These are phyloP conservation scores for Micromonas pusilla DNA, from an alignment of 139 green algal species.

Conservation along the genomic window DNA sequence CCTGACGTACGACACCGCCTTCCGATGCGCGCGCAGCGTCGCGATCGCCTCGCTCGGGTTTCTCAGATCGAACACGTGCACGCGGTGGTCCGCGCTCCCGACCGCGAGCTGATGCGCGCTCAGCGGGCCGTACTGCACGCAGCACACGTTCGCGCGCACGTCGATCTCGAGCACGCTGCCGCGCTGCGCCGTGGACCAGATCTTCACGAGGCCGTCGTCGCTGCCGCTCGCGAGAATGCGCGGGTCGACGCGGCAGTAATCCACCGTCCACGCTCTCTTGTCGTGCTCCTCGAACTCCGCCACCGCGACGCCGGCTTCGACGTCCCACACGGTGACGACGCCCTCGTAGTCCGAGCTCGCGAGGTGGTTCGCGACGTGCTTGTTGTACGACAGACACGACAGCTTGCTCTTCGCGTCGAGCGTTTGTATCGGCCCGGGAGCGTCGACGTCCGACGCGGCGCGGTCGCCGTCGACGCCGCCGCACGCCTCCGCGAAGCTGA, in stretches of 20 bases:
- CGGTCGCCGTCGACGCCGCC: not conserved
- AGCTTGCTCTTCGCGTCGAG: slow-evolving; percentile 64
- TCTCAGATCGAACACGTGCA: slow-evolving; percentile 75
- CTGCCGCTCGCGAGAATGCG: slow-evolving; percentile 60
- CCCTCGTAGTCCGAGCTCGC: slow-evolving; percentile 78
- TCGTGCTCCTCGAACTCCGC: slow-evolving; percentile 82
- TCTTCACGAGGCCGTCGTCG: slow-evolving; percentile 74
- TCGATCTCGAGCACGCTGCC: slow-evolving; percentile 51
- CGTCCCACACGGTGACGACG: slow-evolving; percentile 62
- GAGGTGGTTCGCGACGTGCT: slow-evolving; percentile 56
- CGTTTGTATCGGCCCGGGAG: no score
- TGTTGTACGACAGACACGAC: slow-evolving; percentile 71
- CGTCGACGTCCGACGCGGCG: no score
- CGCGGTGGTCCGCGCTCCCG: slow-evolving; percentile 67
- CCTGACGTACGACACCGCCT: slow-evolving; percentile 85
- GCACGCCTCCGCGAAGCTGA: slow-evolving; percentile 11
- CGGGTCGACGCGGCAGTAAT: slow-evolving; percentile 57
- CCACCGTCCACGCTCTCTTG: slow-evolving; percentile 81
- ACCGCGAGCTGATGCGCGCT: slow-evolving; percentile 65
- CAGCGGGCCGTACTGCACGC: slow-evolving; percentile 68
- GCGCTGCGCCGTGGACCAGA: slow-evolving; percentile 39
- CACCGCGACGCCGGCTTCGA: slow-evolving; percentile 31
- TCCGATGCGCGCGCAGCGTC: slow-evolving; percentile 48
- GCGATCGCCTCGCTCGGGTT: slow-evolving; percentile 37
- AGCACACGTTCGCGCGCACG: slow-evolving; percentile 85